Conservation (phyloP, 108 stramenopile genomes). For the Nitzschia putrida region DNA sequence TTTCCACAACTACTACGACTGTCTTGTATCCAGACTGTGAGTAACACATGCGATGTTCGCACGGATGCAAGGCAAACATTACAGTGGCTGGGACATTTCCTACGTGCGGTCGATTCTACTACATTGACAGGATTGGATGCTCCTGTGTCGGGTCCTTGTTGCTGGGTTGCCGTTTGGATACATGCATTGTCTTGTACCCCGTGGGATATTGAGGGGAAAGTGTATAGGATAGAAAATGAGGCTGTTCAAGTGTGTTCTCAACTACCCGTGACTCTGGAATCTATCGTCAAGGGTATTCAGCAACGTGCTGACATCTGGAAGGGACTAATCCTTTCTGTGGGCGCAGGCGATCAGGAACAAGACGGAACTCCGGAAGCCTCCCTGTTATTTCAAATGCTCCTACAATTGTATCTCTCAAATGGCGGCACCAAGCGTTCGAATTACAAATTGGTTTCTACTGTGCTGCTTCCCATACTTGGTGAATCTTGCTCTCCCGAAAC, state of each 20-base stretch:
- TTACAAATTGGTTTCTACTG: conserved; percentile 41
- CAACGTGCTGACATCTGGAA: no score
- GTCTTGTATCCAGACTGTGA: conserved; percentile 34
- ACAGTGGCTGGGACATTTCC: conserved; percentile 6
- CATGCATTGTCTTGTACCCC: conserved; percentile 41
- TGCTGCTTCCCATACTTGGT: conserved; percentile 59
- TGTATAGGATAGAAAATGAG: conserved; percentile 6
- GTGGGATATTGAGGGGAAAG: conserved; percentile 45
- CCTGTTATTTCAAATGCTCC: conserved; percentile 30
- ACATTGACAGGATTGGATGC: neutral
- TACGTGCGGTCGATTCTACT: no score
- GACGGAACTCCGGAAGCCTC: no score
- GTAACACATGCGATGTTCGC: conserved; percentile 9
- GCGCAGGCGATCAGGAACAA: no score
- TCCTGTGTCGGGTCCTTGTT: neutral
- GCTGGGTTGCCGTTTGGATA: conserved; percentile 33
- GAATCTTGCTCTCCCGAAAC: conserved; percentile 61
- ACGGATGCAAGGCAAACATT: conserved; percentile 21
- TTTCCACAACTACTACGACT: conserved; percentile 48
- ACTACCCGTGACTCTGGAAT: no score
- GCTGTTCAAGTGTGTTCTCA: neutral
- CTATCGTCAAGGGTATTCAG: no score
- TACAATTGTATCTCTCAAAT: conserved; percentile 23
- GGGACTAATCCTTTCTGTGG: no score
- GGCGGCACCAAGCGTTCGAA: neutral